Conservation (phyloP, 2,329 filamentous ascomycete species). For the Huntiella abstrusa region DNA sequence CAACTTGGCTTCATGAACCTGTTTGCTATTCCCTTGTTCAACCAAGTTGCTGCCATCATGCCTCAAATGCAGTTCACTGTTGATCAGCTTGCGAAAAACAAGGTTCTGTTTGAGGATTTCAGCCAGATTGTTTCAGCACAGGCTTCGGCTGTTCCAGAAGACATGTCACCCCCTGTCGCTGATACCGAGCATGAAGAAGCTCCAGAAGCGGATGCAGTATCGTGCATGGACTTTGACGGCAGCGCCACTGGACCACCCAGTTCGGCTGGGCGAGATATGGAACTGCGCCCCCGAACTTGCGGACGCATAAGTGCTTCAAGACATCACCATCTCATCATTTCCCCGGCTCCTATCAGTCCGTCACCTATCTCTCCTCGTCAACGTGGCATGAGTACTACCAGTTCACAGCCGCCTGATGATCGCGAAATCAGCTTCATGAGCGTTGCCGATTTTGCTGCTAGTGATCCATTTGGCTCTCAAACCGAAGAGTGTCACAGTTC, state of each 20-base stretch:
- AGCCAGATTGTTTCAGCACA: slow-evolving; percentile 3
- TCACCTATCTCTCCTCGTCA: background rate
- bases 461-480: slow-evolving; percentile 27
- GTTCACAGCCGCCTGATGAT: background rate
- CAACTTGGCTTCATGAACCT: slow-evolving; percentile 95
- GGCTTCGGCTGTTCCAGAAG: background rate
- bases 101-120: slow-evolving; percentile 14
- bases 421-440: slow-evolving; percentile 21
- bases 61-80: slow-evolving; percentile 72
- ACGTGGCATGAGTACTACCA: background rate
- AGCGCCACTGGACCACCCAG: slow-evolving; percentile 2
- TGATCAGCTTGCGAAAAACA: slow-evolving; percentile 35
- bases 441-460: slow-evolving; percentile 28
- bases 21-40: slow-evolving; percentile 82
- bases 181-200: background rate
- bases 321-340: background rate
- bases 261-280: background rate
- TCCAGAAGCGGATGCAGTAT: background rate
- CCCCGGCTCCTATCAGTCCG: slow-evolving; percentile 6
- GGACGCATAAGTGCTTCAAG: too few relatives aligned
- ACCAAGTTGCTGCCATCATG: slow-evolving; percentile 69
- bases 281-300: background rate
- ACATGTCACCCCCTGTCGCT: background rate
- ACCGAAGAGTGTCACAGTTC: background rate
- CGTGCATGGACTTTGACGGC: background rate